phyloP scores from a whole-genome alignment of 176 grass and related monocot genomes.

The bread wheat (Triticum aestivum) region DNA sequence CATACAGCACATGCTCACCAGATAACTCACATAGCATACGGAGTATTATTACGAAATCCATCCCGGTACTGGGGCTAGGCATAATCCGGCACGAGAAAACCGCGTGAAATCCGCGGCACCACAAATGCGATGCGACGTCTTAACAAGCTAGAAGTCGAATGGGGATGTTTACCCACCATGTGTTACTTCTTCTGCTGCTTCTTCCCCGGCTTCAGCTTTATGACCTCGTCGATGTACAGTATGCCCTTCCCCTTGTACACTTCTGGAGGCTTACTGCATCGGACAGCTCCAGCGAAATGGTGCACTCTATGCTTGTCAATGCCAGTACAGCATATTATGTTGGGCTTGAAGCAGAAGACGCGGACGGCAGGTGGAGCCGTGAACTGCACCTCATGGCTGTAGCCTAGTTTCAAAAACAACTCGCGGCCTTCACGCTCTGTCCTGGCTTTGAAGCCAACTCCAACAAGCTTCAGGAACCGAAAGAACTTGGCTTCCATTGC shows the following conservation, averaged over 20 bases:
- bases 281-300: conserved; percentile 58
- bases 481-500: conserved; percentile 62
- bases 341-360: conserved; percentile 73
- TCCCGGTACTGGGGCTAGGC: not conserved
- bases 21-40: not conserved
- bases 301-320: conserved; percentile 53
- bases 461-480: conserved; percentile 65
- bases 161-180: not conserved
- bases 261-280: conserved; percentile 56
- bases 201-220: conserved; percentile 69
- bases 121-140: not conserved
- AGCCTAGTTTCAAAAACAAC: conserved; percentile 75
- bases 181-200: conserved; percentile 46
- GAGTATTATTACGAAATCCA: not conserved
- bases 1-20: not conserved
- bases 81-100: not conserved
- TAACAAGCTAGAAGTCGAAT: not conserved
- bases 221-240: conserved; percentile 64
- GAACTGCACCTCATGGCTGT: conserved; percentile 71
- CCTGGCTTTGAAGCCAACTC: conserved; percentile 66
- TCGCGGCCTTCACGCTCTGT: conserved; percentile 57
- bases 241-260: conserved; percentile 71
- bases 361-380: conserved; percentile 58
- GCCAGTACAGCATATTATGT: conserved; percentile 57
- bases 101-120: not conserved